Base-by-base conservation (phyloP, 2,329 filamentous ascomycete genomes). In the Fusarium sp. region DNA sequence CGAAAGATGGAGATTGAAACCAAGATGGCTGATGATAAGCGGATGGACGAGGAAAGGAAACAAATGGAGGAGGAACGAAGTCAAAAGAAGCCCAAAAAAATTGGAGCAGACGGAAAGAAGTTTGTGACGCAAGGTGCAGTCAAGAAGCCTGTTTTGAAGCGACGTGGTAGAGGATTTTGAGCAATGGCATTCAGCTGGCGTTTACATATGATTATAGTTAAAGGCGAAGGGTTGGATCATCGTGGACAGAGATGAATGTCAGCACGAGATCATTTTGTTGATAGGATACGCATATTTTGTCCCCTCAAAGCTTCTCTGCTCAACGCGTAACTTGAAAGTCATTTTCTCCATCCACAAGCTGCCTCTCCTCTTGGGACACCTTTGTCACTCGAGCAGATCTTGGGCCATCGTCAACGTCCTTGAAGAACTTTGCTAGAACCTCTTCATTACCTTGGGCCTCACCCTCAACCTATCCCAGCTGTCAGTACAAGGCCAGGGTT, bases 1-100 rank as follows among this genome's bases (percentile, higher is more conserved):
- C 85, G 89, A 50, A 94, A 92, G 78, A 94, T 97, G 86, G 94
- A 97, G 79, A 94, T 97, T 65, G 94, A 97, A 81, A 85, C 91
- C 4, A 88, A 97, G 79, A 97, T 97, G 91, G 93, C 91, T 1
- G 89, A 91, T 67, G 94, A 97, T 76, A 93, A 93, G 77, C 86
- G 87, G 57, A 81, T 83, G 20, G 89, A 91, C 65, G 86, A 91
- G 70, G 83, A 87, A 63, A 82, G 83, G 67, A 76, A 83, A 60
- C 79, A 78, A 58, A 81, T 79, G 14, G 86, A 88, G 66, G 82
- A 81, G 47, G 82, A 86, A 62, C 80, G 78, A 62, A 74, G 74
- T 6, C 65, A 71, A 45, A 76, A 74, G 45, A 84, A 82, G 74
- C 51, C 4, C 21, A 83, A 82, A 73, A 80, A 77, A 62, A 64